Evolutionary conservation across 2,329 filamentous ascomycete genomes (phyloP).

Genomic region (Talaromyces sp.): DNA sequence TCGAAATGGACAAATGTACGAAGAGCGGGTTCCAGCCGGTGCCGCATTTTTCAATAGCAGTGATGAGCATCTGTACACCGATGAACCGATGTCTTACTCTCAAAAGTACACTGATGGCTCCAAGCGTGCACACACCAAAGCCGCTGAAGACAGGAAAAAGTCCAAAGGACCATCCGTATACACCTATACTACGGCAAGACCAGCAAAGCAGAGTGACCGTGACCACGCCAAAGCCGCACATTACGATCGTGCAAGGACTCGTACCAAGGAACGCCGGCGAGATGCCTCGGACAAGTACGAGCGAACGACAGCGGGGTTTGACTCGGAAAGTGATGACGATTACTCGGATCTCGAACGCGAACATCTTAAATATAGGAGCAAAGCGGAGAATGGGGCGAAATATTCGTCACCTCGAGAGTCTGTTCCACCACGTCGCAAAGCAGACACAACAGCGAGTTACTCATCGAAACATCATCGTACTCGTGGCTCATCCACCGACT

Average conservation of each 20-base stretch:
- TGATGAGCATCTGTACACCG: slow-evolving; percentile 35
- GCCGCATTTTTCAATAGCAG: slow-evolving; percentile 31
- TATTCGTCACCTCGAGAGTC: slow-evolving; percentile 24
- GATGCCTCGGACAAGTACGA: slow-evolving; percentile 41
- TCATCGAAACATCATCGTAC: slow-evolving; percentile 20
- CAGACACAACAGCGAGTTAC: slow-evolving; percentile 20
- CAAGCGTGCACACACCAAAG: slow-evolving; percentile 32
- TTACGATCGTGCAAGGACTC: slow-evolving; percentile 36
- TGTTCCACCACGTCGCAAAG: slow-evolving; percentile 17
- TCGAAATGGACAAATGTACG: slow-evolving; percentile 42
- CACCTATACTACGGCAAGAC: slow-evolving; percentile 28
- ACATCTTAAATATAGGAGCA: background rate
- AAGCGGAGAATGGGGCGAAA: slow-evolving; percentile 23
- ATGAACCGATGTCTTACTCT: slow-evolving; percentile 36
- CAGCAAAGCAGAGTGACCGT: slow-evolving; percentile 34
- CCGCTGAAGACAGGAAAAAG: slow-evolving; percentile 38
- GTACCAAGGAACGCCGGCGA: slow-evolving; percentile 42
- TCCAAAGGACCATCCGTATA: slow-evolving; percentile 29
- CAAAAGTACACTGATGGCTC: slow-evolving; percentile 40
- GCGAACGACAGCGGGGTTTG: slow-evolving; percentile 25
- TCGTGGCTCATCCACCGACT: background rate
- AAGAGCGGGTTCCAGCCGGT: slow-evolving; percentile 41
- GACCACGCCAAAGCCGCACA: slow-evolving; percentile 31
- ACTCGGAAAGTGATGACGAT: slow-evolving; percentile 31
- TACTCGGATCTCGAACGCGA: slow-evolving; percentile 29